Percentiles rank a stretch among this genome's conserved stretches.
These are phyloP conservation scores for Pseudopithomyces maydicus DNA, from an alignment of 2,329 filamentous ascomycete species.

Conservation along the genomic window DNA sequence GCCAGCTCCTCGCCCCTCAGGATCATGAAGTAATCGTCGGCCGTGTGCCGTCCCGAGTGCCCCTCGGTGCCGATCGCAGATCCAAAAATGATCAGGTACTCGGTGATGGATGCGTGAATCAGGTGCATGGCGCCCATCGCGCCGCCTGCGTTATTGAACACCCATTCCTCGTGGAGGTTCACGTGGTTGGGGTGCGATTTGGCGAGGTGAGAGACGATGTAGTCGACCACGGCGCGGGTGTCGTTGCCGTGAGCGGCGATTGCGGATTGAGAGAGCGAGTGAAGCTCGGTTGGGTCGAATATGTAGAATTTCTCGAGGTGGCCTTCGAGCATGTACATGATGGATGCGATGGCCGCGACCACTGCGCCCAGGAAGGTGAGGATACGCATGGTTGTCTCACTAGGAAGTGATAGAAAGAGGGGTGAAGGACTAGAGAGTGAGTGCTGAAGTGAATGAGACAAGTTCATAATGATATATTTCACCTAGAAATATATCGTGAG, in stretches of 20 bases:
- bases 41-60: constrained; percentile 85
- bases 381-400: constrained; percentile 13
- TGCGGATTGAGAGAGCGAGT: constrained; percentile 69
- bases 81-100: constrained; percentile 49
- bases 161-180: constrained; percentile 78
- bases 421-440: not conserved
- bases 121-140: constrained; percentile 93
- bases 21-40: constrained; percentile 95
- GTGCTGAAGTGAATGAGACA: not conserved
- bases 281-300: constrained; percentile 71
- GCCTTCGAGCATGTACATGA: constrained; percentile 36
- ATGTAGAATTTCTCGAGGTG: constrained; percentile 65
- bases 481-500: not conserved
- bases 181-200: constrained; percentile 52
- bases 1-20: constrained; percentile 77
- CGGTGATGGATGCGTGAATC: constrained; percentile 84
- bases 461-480: not conserved
- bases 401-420: not conserved
- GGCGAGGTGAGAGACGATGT: constrained; percentile 72
- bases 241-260: constrained; percentile 75
- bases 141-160: constrained; percentile 90
- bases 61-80: constrained; percentile 84
- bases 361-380: constrained; percentile 28
- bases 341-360: constrained; percentile 26
- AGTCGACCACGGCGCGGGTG: constrained; percentile 69